Conservation (phyloP, 1,139 yeast species). For the Kazachstania sp. region DNA sequence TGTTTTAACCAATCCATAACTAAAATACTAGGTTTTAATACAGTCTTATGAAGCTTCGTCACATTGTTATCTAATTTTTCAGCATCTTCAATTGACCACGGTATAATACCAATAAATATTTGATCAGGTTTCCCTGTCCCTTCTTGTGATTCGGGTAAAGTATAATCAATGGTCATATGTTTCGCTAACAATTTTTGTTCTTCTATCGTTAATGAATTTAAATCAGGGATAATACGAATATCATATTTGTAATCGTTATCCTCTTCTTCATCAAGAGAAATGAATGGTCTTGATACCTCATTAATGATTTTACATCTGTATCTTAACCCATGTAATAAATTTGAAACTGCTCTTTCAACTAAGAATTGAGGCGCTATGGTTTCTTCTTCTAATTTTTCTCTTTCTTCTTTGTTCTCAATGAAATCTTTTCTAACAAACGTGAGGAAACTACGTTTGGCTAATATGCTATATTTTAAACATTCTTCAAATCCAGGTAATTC, state of each 20-base stretch:
- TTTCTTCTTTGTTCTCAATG: constrained; percentile 5
- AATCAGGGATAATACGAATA: constrained; percentile 13
- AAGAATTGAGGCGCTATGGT: neutral
- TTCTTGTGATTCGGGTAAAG: neutral
- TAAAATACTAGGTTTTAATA: constrained; percentile 5
- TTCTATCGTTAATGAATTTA: constrained; percentile 8
- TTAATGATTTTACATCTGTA: constrained; percentile 1
- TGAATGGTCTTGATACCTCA: neutral
- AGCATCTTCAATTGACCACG: constrained; percentile 8
- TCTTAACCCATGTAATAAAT: neutral
- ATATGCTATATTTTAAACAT: constrained; percentile 14
- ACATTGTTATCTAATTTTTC: neutral
- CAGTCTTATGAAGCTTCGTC: neutral
- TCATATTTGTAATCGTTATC: constrained; percentile 1
- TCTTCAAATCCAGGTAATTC: constrained; percentile 16
- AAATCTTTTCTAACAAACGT: constrained; percentile 5
- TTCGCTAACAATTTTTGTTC: constrained; percentile 10
- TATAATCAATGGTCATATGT: constrained; percentile 3
- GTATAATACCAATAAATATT: constrained; percentile 16
- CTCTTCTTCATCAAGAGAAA: neutral
- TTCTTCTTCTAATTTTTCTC: neutral
- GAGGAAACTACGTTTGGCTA: constrained; percentile 14
- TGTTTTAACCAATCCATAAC: constrained; percentile 20
- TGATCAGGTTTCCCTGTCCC: neutral
- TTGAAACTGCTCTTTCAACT: neutral